Evolutionary conservation across 2,329 filamentous ascomycete species (phyloP).

Genomic region (Corynespora cassiicola): DNA sequence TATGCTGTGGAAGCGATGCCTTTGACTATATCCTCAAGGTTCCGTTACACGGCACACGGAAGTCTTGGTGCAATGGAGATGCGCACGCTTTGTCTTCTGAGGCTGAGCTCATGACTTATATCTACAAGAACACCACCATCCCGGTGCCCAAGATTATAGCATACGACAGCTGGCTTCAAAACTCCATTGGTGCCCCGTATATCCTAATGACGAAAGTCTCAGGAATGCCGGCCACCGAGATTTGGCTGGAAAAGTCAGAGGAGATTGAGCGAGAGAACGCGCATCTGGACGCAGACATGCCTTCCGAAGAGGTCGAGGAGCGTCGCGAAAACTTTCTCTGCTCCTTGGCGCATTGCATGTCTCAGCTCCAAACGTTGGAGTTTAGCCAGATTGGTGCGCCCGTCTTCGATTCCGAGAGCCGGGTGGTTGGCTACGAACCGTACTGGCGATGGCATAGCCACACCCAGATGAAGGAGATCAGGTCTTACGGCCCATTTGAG

Average conservation of each 20-base stretch:
- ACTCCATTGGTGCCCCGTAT: conserved; percentile 17
- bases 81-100: neutral
- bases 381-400: conserved; percentile 13
- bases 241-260: conserved; percentile 14
- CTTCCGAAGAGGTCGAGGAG: neutral
- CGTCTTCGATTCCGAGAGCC: neutral
- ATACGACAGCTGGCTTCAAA: conserved; percentile 16
- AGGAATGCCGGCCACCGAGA: conserved; percentile 5
- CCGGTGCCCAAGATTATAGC: conserved; percentile 15
- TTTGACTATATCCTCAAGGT: conserved; percentile 1
- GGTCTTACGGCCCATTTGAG: conserved; percentile 2
- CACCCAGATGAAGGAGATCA: conserved; percentile 1
- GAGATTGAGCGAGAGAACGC: neutral
- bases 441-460: conserved; percentile 8
- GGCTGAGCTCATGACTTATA: conserved; percentile 1
- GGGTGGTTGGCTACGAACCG: no score
- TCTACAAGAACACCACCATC: conserved; percentile 5
- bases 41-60: neutral
- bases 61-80: neutral
- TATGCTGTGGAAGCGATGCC: neutral
- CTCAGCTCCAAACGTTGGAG: conserved; percentile 7
- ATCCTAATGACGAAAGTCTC: conserved; percentile 14
- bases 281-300: neutral
- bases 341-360: conserved; percentile 7
- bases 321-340: conserved; percentile 10